A percentile compares a stretch with the other conserved stretches of the same genome.
phyloP scores from a whole-genome alignment of 345 rosid species.

The Pistacia vera region DNA sequence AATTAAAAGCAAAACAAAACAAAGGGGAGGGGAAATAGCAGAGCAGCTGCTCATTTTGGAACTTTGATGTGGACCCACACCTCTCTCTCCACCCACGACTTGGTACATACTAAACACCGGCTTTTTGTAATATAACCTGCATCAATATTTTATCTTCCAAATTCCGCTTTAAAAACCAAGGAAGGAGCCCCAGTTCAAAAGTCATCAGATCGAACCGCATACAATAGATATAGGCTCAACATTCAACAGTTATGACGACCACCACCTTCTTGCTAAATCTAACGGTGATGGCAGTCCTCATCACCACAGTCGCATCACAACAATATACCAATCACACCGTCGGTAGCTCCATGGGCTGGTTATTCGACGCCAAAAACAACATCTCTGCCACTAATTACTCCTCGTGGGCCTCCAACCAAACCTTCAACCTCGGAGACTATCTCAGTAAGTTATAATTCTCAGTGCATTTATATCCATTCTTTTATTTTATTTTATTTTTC shows the following conservation, averaged over 20 bases:
- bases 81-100: not conserved
- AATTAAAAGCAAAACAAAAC: no score
- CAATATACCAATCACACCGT: slow-evolving; percentile 58
- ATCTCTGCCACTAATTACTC: slow-evolving; percentile 48
- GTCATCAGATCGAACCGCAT: slow-evolving; percentile 7
- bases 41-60: no score
- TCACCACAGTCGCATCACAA: slow-evolving; percentile 31
- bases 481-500: not conserved
- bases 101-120: not conserved
- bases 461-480: not conserved
- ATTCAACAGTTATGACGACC: slow-evolving; percentile 22
- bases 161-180: not conserved
- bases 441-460: slow-evolving; percentile 44
- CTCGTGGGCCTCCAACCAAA: slow-evolving; percentile 50
- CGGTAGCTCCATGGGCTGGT: slow-evolving; percentile 56
- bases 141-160: not conserved
- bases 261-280: slow-evolving; percentile 18
- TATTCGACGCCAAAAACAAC: slow-evolving; percentile 52
- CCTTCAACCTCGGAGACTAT: slow-evolving; percentile 65
- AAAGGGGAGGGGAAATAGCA: no score
- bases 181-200: not conserved
- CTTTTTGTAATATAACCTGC: not conserved
- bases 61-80: not conserved
- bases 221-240: not conserved
- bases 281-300: slow-evolving; percentile 32